phyloP scores from a whole-genome alignment of 441 rosid species.

The Capsella rubella region DNA sequence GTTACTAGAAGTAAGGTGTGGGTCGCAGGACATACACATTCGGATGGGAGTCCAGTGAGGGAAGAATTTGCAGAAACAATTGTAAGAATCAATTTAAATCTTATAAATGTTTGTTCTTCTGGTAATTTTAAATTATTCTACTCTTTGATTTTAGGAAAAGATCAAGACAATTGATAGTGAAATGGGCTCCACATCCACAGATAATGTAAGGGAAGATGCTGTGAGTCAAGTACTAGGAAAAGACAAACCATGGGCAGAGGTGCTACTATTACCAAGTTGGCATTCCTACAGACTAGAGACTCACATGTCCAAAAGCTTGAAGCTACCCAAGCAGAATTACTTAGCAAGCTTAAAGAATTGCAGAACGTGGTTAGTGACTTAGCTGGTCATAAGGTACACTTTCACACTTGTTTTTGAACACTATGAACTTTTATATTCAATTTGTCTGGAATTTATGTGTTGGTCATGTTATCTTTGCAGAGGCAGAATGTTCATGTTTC shows the following conservation, averaged over 20 bases:
- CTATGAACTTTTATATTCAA: not conserved
- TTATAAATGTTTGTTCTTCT: no score
- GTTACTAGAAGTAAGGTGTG: no score
- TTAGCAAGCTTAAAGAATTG: not conserved
- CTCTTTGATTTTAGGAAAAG: not conserved
- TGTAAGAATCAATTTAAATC: no score
- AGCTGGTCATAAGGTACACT: not conserved
- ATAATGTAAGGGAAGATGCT: not conserved
- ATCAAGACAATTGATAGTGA: not conserved
- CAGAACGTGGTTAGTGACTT: not conserved
- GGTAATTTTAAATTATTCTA: no score
- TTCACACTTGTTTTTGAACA: not conserved
- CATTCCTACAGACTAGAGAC: not conserved
- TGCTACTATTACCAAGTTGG: not conserved
- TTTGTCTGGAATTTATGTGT: not conserved
- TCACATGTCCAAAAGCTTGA: constrained; percentile 3
- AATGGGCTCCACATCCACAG: not conserved
- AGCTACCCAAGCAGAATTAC: not conserved
- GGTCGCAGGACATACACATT: no score
- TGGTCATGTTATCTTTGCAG: not conserved
- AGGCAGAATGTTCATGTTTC: not conserved
- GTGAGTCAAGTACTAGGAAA: not conserved
- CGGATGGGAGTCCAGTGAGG: no score
- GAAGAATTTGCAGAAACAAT: no score
- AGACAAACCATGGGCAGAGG: constrained; percentile 3